Evolutionary conservation across 2,329 filamentous ascomycete genomes (phyloP), one percentile per base, ranked within the genome.

Genomic region (Geosmithia flava): DNA sequence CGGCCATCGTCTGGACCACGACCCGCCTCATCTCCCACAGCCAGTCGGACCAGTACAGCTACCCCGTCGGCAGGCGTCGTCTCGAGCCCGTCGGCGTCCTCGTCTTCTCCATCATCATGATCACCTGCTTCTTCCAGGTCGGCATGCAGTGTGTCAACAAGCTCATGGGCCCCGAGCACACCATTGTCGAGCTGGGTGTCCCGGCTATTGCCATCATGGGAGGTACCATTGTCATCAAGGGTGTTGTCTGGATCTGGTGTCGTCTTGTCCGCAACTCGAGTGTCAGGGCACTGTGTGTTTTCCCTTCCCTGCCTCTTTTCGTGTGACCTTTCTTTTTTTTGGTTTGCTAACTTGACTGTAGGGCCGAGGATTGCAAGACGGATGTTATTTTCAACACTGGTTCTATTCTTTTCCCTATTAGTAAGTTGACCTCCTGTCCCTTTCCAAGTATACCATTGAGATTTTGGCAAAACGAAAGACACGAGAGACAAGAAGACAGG

Each of bases 371-470:
- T 52, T 72, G 72, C 47, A 68, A 72, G 58, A 84, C 86, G 0
- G 86, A 95, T 58, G 85, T 95, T 27, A 81, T 95, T 30, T 95
- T 95, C 75, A 95, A 95, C 65, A 80, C 79, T 1, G 91, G 93
- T 58, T 89, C 85, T 53, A 93, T 95, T 58, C 74, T 93, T 20
- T 95, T 95, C 59, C 89, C 89, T 1, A 77, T 94, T 8, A 58
- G 75, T 78, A 63, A 53, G 70, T 63, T 6, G 17, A 20, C 29
- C 20, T 27, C 27, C 20, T 47, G 16, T 42, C 13, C 15, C 37
- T 19, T 8, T 42, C 7, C 41, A 15, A 10, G n/a, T n/a, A n/a
- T n/a, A n/a, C n/a, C n/a, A n/a, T n/a, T n/a, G n/a, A n/a, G n/a
- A n/a, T n/a, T n/a, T n/a, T n/a, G n/a, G n/a, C n/a, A n/a, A n/a